Evolutionary conservation across 495 filamentous ascomycete genomes (phyloP).

Genomic region (Hypoxylon intermedium): DNA sequence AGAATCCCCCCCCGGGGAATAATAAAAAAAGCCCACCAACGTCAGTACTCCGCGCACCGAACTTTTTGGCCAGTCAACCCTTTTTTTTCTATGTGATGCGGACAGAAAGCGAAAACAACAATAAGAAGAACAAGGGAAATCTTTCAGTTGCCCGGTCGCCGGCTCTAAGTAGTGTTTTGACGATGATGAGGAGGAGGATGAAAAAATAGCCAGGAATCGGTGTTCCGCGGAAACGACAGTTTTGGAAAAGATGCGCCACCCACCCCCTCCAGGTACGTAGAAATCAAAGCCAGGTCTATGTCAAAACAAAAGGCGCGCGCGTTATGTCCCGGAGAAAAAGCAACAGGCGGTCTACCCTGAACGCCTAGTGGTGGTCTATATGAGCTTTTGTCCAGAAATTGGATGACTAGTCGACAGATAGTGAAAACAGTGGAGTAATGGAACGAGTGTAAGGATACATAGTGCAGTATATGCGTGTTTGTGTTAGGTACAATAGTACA

Average conservation of each 20-base stretch:
- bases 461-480: background rate
- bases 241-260: constrained; percentile 1
- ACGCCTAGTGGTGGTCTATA: background rate
- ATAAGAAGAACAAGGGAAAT: constrained; percentile 7
- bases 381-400: background rate
- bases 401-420: background rate
- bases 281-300: constrained; percentile 23
- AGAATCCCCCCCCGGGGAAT: background rate
- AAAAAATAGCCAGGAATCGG: too few species aligned
- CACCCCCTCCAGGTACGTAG: background rate
- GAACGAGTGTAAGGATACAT: background rate
- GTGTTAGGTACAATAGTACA: background rate
- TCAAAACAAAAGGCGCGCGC: constrained; percentile 6
- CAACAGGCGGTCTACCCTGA: background rate
- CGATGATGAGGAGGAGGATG: background rate
- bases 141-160: constrained; percentile 30
- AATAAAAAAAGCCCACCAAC: constrained; percentile 1
- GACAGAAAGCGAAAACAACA: background rate
- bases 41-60: constrained; percentile 25
- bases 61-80: constrained; percentile 31
- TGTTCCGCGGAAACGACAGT: constrained; percentile 32
- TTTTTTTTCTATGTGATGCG: constrained; percentile 21
- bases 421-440: background rate
- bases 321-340: background rate
- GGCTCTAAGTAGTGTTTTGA: constrained; percentile 18